A percentile compares a stretch with the other conserved stretches of the same genome.
Evolutionary conservation across 164 flowering plant species (phyloP).

Genomic region (Stephania cephalantha): DNA sequence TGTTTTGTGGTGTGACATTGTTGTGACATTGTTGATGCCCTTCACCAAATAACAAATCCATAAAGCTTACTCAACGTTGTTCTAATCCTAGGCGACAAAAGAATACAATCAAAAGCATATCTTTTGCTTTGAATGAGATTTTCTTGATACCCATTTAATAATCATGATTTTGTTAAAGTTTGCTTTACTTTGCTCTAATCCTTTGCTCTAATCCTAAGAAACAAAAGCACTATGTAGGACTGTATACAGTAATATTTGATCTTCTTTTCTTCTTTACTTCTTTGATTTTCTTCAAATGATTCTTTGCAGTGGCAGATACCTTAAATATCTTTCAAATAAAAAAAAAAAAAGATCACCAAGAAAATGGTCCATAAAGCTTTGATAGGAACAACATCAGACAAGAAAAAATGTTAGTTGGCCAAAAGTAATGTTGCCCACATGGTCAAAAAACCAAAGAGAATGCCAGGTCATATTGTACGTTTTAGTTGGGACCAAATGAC

Average conservation of each 20-base stretch:
- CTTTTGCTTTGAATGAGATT: background rate
- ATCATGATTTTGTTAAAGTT: background rate
- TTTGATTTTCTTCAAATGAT: background rate
- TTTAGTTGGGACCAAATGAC: too few relatives aligned
- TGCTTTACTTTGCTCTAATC: background rate
- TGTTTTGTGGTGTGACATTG: too few relatives aligned
- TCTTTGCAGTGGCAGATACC: background rate
- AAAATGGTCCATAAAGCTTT: background rate
- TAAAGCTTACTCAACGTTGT: background rate
- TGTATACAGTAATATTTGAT: background rate
- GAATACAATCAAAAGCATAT: background rate
- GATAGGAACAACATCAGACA: background rate
- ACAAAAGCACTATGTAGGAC: background rate
- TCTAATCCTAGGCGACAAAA: background rate
- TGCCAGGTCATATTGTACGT: background rate
- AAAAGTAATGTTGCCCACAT: background rate
- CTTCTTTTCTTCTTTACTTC: background rate
- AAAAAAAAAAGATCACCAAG: background rate
- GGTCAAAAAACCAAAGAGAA: background rate
- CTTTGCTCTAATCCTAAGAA: slow-evolving; percentile 1
- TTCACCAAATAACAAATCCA: background rate
- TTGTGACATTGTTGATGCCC: too few relatives aligned
- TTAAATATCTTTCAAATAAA: background rate
- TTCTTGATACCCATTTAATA: background rate
- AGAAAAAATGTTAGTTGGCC: background rate